These are phyloP conservation scores for Aspergillus diversus DNA, from an alignment of 495 filamentous ascomycete species.

Conservation along the genomic window DNA sequence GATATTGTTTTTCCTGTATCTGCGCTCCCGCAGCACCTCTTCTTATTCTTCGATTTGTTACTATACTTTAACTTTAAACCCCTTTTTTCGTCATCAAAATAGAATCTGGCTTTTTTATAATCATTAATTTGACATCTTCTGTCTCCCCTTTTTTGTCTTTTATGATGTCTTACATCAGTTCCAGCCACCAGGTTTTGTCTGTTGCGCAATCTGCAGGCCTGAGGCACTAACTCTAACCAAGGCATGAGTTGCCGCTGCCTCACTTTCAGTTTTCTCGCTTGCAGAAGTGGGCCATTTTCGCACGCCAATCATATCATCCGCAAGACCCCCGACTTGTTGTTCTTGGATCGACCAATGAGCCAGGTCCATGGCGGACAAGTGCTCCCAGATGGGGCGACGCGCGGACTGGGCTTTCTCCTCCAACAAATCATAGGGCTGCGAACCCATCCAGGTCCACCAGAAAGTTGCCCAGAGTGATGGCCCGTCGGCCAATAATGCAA, in stretches of 20 bases:
- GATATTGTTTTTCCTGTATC: conserved; percentile 28
- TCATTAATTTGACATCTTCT: conserved; percentile 12
- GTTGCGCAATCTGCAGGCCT: background rate
- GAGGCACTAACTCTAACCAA: background rate
- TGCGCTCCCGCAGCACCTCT: conserved; percentile 17
- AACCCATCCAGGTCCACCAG: conserved; percentile 3
- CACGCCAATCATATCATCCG: conserved; percentile 16
- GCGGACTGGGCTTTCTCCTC: conserved; percentile 19
- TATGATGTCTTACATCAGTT: conserved; percentile 7
- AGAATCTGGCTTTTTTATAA: conserved; percentile 17
- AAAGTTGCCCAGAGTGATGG: conserved; percentile 14
- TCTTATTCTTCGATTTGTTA: conserved; percentile 20
- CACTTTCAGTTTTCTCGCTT: background rate
- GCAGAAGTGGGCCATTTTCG: conserved; percentile 5
- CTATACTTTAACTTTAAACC: conserved; percentile 19
- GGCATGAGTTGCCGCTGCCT: background rate
- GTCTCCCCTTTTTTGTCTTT: conserved; percentile 23
- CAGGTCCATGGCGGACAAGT: conserved; percentile 11
- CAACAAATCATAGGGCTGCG: conserved; percentile 7
- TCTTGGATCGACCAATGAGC: conserved; percentile 17
- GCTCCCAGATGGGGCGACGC: conserved; percentile 23
- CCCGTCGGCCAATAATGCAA: conserved; percentile 26
- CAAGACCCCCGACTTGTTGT: conserved; percentile 11
- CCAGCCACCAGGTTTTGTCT: background rate
- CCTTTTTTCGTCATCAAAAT: conserved; percentile 20